Conservation (phyloP, 176 grass and related monocot genomes). For the Ampelocalamus luodianensis region DNA sequence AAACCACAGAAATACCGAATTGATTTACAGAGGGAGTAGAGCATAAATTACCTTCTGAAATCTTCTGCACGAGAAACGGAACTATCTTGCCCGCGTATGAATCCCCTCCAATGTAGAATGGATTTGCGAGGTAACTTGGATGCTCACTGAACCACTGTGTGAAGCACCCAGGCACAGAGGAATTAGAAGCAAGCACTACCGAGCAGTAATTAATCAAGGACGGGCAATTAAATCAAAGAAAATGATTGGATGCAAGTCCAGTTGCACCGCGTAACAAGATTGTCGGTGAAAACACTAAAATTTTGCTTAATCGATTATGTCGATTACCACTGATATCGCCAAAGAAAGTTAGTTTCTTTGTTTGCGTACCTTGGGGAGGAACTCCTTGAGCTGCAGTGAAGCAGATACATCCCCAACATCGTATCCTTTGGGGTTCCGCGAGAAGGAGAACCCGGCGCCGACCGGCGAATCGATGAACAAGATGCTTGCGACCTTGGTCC, state of each 20-base stretch:
- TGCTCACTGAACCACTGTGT: conserved; percentile 12
- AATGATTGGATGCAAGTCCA: not conserved
- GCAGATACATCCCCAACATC: not conserved
- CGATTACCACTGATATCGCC: too few relatives aligned
- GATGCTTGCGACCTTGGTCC: not conserved
- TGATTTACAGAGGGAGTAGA: too few relatives aligned
- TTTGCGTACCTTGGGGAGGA: conserved; percentile 1
- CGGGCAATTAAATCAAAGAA: too few relatives aligned
- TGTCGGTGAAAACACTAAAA: too few relatives aligned
- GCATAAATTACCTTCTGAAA: not conserved
- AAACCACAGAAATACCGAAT: too few relatives aligned
- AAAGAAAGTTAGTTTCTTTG: too few relatives aligned
- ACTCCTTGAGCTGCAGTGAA: not conserved
- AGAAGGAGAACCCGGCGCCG: conserved; percentile 25
- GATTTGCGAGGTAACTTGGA: not conserved
- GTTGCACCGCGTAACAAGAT: not conserved
- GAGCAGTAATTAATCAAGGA: not conserved
- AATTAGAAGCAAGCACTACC: too few relatives aligned
- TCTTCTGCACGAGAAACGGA: not conserved
- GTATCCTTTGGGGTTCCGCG: not conserved
- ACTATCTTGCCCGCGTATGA: not conserved
- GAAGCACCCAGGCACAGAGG: not conserved
- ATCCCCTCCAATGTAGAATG: not conserved
- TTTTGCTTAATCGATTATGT: too few relatives aligned
- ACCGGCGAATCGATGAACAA: not conserved